These are phyloP conservation scores for Macrophomina tecta DNA, from an alignment of 2,329 filamentous ascomycete species.

Conservation along the genomic window DNA sequence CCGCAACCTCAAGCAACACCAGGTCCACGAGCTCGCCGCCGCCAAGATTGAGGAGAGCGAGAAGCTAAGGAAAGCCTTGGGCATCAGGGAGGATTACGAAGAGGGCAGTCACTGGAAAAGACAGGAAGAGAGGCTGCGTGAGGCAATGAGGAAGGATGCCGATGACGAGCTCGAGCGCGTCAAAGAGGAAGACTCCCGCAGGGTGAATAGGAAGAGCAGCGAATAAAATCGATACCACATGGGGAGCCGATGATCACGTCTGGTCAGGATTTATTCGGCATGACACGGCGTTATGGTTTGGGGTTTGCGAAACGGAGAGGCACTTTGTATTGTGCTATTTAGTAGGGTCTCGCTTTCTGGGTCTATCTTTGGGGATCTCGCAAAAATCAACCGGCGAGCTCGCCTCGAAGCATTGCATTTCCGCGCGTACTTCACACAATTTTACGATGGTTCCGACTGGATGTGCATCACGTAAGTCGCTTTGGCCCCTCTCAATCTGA, in stretches of 20 bases:
- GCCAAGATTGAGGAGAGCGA: conserved; percentile 97
- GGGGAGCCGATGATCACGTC: too few species aligned
- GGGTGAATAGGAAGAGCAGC: background rate
- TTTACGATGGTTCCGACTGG: too few species aligned
- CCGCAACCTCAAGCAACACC: conserved; percentile 80
- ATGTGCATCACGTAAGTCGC: too few species aligned
- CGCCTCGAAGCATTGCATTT: background rate
- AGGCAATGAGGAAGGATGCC: conserved; percentile 49
- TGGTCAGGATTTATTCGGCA: background rate
- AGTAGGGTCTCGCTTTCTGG: background rate
- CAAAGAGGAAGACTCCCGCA: conserved; percentile 15
- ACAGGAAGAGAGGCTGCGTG: conserved; percentile 72
- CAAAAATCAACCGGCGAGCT: too few species aligned
- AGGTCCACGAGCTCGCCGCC: conserved; percentile 94
- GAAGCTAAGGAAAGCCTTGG: conserved; percentile 81
- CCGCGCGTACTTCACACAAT: background rate
- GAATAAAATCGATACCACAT: conserved; percentile 12
- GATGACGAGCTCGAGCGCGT: conserved; percentile 39
- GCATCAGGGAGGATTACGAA: conserved; percentile 84
- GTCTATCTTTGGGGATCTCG: too few species aligned
- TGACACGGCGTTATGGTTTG: background rate
- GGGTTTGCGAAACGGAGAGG: background rate
- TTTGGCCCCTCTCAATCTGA: too few species aligned
- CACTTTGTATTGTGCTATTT: background rate
- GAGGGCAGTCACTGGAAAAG: conserved; percentile 86